Conservation (phyloP, 2,329 filamentous ascomycete species). For the Westerdykella ornata region DNA sequence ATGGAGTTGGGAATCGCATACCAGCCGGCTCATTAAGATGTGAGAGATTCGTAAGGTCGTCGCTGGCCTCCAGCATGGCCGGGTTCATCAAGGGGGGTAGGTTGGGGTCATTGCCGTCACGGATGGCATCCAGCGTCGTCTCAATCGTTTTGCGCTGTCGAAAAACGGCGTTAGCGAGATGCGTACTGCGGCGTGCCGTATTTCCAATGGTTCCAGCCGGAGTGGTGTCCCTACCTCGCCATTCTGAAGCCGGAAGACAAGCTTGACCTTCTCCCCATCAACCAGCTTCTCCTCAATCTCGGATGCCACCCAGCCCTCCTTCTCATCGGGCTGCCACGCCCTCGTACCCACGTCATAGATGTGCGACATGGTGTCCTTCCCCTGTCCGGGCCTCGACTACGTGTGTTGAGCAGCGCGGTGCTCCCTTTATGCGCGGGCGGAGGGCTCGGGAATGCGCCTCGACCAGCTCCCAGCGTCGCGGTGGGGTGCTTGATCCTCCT, state of each 20-base stretch:
- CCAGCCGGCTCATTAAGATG: slow-evolving; percentile 97
- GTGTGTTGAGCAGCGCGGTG: neutral
- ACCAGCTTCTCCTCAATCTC: slow-evolving; percentile 82
- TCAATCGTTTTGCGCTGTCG: slow-evolving; percentile 69
- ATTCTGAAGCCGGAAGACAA: slow-evolving; percentile 85
- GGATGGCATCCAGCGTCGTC: slow-evolving; percentile 68
- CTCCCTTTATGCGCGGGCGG: slow-evolving; percentile 18
- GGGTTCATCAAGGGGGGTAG: slow-evolving; percentile 97
- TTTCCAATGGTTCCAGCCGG: neutral
- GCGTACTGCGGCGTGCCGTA: neutral
- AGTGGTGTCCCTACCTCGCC: slow-evolving; percentile 61
- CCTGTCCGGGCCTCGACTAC: no score
- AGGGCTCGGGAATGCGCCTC: slow-evolving; percentile 10
- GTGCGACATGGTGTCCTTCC: slow-evolving; percentile 93
- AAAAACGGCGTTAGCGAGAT: slow-evolving; percentile 13
- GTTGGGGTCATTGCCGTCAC: slow-evolving; percentile 66
- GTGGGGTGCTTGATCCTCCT: neutral
- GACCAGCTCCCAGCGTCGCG: slow-evolving; percentile 4
- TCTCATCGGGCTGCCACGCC: slow-evolving; percentile 95
- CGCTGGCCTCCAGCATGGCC: slow-evolving; percentile 94
- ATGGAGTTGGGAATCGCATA: slow-evolving; percentile 41
- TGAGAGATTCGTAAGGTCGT: slow-evolving; percentile 94
- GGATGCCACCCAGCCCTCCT: slow-evolving; percentile 95
- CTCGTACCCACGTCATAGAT: slow-evolving; percentile 93
- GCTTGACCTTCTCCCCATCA: slow-evolving; percentile 76